These are phyloP conservation scores for Euphorbia tirucalli DNA, from an alignment of 345 rosid genomes.

Conservation along the genomic window DNA sequence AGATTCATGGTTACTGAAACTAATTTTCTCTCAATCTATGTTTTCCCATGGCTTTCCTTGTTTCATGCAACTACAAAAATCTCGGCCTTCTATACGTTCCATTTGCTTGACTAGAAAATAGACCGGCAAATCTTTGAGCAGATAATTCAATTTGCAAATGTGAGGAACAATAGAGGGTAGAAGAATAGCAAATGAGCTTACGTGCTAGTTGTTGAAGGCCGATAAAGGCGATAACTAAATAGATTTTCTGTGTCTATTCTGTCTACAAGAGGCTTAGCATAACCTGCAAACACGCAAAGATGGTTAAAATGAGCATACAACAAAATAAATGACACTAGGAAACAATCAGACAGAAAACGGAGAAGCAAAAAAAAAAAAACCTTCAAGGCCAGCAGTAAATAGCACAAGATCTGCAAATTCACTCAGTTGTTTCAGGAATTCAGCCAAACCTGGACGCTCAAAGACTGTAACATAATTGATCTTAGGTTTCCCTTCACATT, in stretches of 20 bases:
- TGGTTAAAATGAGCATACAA: neutral
- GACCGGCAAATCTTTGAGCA: neutral
- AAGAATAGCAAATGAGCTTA: conserved; percentile 33
- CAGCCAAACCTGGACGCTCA: conserved; percentile 92
- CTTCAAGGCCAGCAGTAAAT: conserved; percentile 99
- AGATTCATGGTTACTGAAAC: neutral
- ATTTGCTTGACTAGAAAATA: neutral
- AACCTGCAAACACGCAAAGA: conserved; percentile 45
- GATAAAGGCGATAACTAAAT: conserved; percentile 75
- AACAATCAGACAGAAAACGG: neutral
- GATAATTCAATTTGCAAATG: neutral
- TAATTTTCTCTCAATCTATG: neutral
- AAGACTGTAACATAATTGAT: conserved; percentile 91
- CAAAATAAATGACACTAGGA: neutral
- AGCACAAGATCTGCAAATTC: conserved; percentile 84
- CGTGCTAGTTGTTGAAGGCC: conserved; percentile 97
- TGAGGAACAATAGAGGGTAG: neutral
- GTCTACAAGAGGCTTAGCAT: conserved; percentile 97
- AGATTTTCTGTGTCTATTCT: conserved; percentile 65
- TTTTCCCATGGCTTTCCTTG: neutral
- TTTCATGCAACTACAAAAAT: neutral
- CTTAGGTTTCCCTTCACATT: conserved; percentile 77
- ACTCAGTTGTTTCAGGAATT: conserved; percentile 69
- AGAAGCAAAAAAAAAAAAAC: conserved; percentile 40
- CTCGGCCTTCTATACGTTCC: neutral